Evolutionary conservation across 1,139 yeast species (phyloP).

Genomic region (Protomyces arabidopsidicola): DNA sequence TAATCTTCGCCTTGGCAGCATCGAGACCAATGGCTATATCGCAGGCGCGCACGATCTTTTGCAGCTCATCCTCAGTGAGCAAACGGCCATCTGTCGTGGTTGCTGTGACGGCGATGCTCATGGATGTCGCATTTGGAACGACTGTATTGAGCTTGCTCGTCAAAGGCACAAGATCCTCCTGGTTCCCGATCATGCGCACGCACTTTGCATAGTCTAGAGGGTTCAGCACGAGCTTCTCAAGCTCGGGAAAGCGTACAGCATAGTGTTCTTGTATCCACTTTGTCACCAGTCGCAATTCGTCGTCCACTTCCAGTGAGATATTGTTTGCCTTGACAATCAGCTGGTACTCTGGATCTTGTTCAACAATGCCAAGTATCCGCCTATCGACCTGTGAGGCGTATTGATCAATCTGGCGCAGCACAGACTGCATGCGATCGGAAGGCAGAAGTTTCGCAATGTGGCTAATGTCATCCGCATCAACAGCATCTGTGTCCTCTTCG

Average conservation of each 20-base stretch:
- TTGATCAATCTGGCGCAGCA: slow-evolving; percentile 33
- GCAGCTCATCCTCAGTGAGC: slow-evolving; percentile 44
- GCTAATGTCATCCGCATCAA: slow-evolving; percentile 26
- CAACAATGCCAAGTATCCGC: slow-evolving; percentile 37
- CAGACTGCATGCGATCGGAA: slow-evolving; percentile 26
- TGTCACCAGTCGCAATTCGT: slow-evolving; percentile 53
- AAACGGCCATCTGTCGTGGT: slow-evolving; percentile 44
- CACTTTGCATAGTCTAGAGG: slow-evolving; percentile 61
- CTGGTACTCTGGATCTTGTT: slow-evolving; percentile 46
- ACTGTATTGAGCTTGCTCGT: slow-evolving; percentile 18
- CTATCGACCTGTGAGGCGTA: slow-evolving; percentile 27
- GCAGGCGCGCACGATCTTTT: slow-evolving; percentile 47
- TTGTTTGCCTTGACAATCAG: slow-evolving; percentile 56
- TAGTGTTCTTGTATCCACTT: slow-evolving; percentile 53
- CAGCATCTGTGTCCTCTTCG: neutral
- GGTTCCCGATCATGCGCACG: slow-evolving; percentile 52
- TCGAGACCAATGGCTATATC: slow-evolving; percentile 49
- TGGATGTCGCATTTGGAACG: slow-evolving; percentile 55
- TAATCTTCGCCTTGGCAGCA: slow-evolving; percentile 46
- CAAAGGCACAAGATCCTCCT: slow-evolving; percentile 33
- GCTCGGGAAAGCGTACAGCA: slow-evolving; percentile 62
- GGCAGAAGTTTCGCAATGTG: slow-evolving; percentile 37
- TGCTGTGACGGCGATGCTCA: slow-evolving; percentile 73
- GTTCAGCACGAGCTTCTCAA: slow-evolving; percentile 58
- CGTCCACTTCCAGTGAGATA: slow-evolving; percentile 52